Percentiles rank a stretch among this genome's conserved stretches.
These are phyloP conservation scores for Pelargonium citronellum DNA, from an alignment of 441 rosid genomes.

Conservation along the genomic window DNA sequence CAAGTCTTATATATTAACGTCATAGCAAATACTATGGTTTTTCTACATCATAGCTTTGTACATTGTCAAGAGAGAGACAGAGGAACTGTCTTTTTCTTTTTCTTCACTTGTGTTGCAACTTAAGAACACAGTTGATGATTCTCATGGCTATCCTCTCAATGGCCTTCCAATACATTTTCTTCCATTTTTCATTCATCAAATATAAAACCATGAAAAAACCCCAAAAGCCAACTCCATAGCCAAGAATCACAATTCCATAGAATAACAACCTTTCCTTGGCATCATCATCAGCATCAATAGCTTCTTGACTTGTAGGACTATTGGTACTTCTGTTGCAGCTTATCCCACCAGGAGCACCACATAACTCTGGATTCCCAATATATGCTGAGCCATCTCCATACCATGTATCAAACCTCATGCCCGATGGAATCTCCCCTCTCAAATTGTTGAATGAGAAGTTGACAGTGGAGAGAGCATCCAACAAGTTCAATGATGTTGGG, in stretches of 20 bases:
- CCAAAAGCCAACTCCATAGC: constrained; percentile 3
- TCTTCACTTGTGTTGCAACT: neutral
- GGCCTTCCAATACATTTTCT: constrained; percentile 9
- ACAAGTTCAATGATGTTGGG: constrained; percentile 3
- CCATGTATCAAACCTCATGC: constrained; percentile 2
- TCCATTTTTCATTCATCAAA: neutral
- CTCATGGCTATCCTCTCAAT: neutral
- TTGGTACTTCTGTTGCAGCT: neutral
- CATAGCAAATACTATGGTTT: too few relatives aligned
- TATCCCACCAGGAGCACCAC: constrained; percentile 13
- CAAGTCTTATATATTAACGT: too few relatives aligned
- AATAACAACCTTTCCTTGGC: neutral
- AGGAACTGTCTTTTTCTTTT: neutral
- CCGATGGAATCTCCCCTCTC: neutral
- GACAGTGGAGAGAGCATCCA: constrained; percentile 3
- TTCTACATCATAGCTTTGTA: too few relatives aligned
- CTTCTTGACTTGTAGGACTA: neutral
- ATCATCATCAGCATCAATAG: neutral
- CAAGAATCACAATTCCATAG: constrained; percentile 2
- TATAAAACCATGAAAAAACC: neutral
- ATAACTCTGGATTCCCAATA: constrained; percentile 8
- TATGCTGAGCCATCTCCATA: constrained; percentile 9
- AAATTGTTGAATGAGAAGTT: constrained; percentile 9
- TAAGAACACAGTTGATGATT: neutral
- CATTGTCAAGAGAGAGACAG: too few relatives aligned